Evolutionary conservation across 305 asterid species (phyloP), one percentile per base, ranked within the genome.

Genomic region (Striga hermonthica): DNA sequence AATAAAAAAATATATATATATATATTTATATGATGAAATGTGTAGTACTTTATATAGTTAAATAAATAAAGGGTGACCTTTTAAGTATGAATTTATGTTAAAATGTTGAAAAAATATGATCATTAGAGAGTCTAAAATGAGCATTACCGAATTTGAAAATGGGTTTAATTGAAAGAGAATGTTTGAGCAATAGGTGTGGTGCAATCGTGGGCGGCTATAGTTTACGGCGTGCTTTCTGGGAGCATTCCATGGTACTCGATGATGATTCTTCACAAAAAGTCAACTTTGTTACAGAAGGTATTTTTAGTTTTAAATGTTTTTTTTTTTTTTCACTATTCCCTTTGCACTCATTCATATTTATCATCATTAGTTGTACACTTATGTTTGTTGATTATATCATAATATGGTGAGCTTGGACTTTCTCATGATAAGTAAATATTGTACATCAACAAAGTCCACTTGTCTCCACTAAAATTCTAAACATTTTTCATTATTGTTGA

Each of bases 261-360:
- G 95, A 86, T 86, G 86, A 82, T 84, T 62, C 95, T 86, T 53
- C 95, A 86, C 73, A 86, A 86, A 57, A 86, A 84, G 81, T 86
- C 95, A 0, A 81, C 80, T 71, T 78, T 84, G 75, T 75, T 86
- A 48, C 95, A 86, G 53, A 72, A 82, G 89, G 95, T 86, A 60
- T 41, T 14, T 22, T 22, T 22, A 22, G 31, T 22, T 22, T 22
- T 22, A 22, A 22, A 22, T 22, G 31, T 22, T 22, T 2, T 22
- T 57, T 11, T 10, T 12, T 7, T 10, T 36, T 57, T 11, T 10
- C 62, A 34, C 61, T 14, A 6, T 34, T 8, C 40, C 9, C 0
- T 14, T 22, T 22, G 31, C 31, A 22, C 28, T 4, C 9, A 0
- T 6, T 4, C 40, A 0, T 6, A 10, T 13, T 64, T 12, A 49